phyloP scores from a whole-genome alignment of 2,329 filamentous ascomycete species.

The Monosporascus sp. region DNA sequence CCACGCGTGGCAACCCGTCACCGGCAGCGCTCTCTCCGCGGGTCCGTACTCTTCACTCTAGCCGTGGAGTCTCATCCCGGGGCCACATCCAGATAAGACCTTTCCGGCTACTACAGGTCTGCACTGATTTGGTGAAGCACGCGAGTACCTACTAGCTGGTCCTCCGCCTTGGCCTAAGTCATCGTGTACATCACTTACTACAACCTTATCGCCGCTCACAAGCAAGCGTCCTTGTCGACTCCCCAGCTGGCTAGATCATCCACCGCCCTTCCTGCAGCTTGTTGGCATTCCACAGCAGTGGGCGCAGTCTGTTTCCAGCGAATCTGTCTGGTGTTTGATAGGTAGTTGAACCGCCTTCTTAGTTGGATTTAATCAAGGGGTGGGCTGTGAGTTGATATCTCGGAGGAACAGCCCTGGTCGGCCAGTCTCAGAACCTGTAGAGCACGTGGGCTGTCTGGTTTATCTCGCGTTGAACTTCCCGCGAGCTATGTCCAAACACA shows the following conservation, averaged over 20 bases:
- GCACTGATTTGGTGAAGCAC: not conserved
- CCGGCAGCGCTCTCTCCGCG: not conserved
- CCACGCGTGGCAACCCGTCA: not conserved
- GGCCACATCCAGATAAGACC: not conserved
- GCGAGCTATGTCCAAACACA: slow-evolving; percentile 47
- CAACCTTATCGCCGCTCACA: not conserved
- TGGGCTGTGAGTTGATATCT: slow-evolving; percentile 11
- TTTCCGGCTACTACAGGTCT: not conserved
- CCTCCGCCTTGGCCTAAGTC: not conserved
- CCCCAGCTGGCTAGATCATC: not conserved
- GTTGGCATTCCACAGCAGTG: not conserved
- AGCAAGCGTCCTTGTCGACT: not conserved
- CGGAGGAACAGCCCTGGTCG: slow-evolving; percentile 4
- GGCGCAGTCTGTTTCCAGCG: not conserved
- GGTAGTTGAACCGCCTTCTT: slow-evolving; percentile 10
- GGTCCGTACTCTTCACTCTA: not conserved
- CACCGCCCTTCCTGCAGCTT: not conserved
- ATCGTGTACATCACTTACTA: not conserved
- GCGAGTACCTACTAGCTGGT: not conserved
- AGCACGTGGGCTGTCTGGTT: slow-evolving; percentile 8
- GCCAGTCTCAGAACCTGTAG: slow-evolving; percentile 19
- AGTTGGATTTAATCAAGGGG: slow-evolving; percentile 5
- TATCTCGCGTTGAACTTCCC: slow-evolving; percentile 21
- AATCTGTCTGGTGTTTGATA: slow-evolving; percentile 4
- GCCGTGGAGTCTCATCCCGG: not conserved